These are phyloP conservation scores for Ophiosphaerella narmari DNA, from an alignment of 2,329 filamentous ascomycete genomes.

Conservation along the genomic window DNA sequence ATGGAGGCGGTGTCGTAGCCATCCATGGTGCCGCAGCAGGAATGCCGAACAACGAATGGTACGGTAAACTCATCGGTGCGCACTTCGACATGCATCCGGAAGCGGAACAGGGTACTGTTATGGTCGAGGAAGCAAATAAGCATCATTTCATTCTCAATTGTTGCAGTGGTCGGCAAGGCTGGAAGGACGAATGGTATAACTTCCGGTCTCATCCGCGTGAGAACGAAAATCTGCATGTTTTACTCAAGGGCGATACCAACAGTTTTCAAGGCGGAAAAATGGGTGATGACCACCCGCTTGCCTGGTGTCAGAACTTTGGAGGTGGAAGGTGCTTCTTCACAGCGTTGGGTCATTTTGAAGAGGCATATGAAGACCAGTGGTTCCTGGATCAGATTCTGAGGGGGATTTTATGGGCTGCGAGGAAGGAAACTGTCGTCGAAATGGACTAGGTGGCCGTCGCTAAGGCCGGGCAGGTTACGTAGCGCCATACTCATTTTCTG, in stretches of 20 bases:
- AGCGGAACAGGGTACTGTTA: conserved; percentile 21
- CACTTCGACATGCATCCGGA: conserved; percentile 34
- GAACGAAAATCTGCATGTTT: conserved; percentile 23
- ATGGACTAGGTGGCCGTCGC: too few relatives aligned
- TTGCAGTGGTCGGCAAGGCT: conserved; percentile 7
- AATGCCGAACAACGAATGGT: conserved; percentile 28
- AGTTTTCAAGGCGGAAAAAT: conserved; percentile 28
- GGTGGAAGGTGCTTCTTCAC: conserved; percentile 29
- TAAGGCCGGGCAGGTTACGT: too few relatives aligned
- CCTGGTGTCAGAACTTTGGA: conserved; percentile 38
- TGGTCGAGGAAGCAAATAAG: conserved; percentile 8
- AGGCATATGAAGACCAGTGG: conserved; percentile 32
- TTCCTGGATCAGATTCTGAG: conserved; percentile 22
- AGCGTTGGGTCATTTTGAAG: conserved; percentile 35
- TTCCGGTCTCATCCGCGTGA: conserved; percentile 28
- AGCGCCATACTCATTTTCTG: too few relatives aligned
- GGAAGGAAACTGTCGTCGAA: neutral
- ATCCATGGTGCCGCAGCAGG: conserved; percentile 35
- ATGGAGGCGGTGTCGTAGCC: conserved; percentile 29
- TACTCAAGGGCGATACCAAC: conserved; percentile 24
- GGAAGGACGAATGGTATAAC: conserved; percentile 39
- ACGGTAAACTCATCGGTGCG: conserved; percentile 26
- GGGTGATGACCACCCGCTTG: conserved; percentile 33
- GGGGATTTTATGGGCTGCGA: conserved; percentile 25
- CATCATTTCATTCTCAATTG: conserved; percentile 11